These are phyloP conservation scores for Graphium sp. DNA, from an alignment of 2,329 filamentous ascomycete genomes.

Conservation along the genomic window DNA sequence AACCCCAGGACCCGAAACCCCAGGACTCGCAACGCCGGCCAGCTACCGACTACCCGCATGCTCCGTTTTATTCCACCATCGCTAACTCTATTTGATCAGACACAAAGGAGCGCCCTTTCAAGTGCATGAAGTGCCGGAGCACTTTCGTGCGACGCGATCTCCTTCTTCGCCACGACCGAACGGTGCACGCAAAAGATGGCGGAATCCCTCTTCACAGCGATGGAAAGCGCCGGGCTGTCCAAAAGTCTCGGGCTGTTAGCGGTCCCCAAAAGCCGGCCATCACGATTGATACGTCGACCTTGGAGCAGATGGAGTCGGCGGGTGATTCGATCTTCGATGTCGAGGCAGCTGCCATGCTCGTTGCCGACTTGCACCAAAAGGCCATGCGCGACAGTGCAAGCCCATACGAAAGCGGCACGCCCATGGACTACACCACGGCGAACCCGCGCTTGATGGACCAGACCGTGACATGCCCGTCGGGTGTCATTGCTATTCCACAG, in stretches of 20 bases:
- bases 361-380: conserved; percentile 96
- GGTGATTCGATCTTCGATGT: conserved; percentile 87
- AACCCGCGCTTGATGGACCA: conserved; percentile 60
- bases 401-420: conserved; percentile 37
- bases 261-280: conserved; percentile 58
- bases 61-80: conserved; percentile 4
- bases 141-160: conserved; percentile 97
- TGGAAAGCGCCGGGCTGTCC: conserved; percentile 65
- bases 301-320: conserved; percentile 86
- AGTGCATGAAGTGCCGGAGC: conserved; percentile 94
- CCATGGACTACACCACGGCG: conserved; percentile 58
- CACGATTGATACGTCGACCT: conserved; percentile 65
- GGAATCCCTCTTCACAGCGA: conserved; percentile 88
- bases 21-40: too few relatives aligned
- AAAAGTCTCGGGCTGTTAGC: conserved; percentile 47
- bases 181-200: conserved; percentile 95
- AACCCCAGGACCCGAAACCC: too few relatives aligned
- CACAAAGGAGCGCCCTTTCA: conserved; percentile 97
- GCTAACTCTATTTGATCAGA: conserved; percentile 36
- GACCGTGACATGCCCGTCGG: conserved; percentile 58
- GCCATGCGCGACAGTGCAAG: conserved; percentile 43
- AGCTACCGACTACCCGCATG: too few relatives aligned
- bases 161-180: conserved; percentile 90
- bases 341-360: conserved; percentile 95
- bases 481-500: conserved; percentile 65